Conservation (phyloP, 352 stramenopile genomes). For the Poterioochromonas sp. region DNA sequence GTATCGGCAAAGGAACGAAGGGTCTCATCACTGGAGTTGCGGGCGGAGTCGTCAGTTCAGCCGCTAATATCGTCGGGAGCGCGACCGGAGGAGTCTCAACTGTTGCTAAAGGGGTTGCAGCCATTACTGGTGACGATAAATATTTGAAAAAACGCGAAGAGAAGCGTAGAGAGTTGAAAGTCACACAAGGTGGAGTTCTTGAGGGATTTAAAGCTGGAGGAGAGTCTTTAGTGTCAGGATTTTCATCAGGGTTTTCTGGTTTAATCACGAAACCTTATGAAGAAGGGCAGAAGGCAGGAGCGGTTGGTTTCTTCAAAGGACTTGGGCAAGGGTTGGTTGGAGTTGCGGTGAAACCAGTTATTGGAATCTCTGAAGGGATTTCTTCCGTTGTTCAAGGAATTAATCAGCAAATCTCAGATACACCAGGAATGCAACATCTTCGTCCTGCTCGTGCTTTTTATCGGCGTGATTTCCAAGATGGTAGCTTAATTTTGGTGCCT, state of each 20-base stretch:
- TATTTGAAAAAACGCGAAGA: constrained; percentile 6
- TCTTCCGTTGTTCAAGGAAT: constrained; percentile 29
- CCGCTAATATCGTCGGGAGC: constrained; percentile 34
- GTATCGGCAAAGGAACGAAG: constrained; percentile 34
- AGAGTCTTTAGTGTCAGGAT: constrained; percentile 41
- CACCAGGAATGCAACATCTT: neutral
- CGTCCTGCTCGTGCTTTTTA: constrained; percentile 20
- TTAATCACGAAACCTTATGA: constrained; percentile 45
- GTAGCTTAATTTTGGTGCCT: neutral
- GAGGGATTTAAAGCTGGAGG: constrained; percentile 41
- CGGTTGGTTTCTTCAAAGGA: constrained; percentile 49
- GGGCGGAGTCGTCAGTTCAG: constrained; percentile 29
- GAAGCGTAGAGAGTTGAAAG: constrained; percentile 16
- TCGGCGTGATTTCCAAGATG: neutral
- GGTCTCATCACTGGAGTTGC: constrained; percentile 35
- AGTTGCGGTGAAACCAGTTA: constrained; percentile 48
- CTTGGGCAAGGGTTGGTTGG: constrained; percentile 47
- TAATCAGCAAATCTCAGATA: neutral
- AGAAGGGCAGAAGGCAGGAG: constrained; percentile 43
- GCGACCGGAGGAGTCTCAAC: neutral
- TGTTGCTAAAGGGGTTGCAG: constrained; percentile 34
- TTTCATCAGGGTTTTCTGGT: constrained; percentile 46
- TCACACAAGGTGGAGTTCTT: constrained; percentile 29
- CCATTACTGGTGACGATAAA: constrained; percentile 33
- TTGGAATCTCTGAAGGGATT: constrained; percentile 45